These are phyloP conservation scores for Penstemon davidsonii DNA, from an alignment of 257 asterid genomes.

Conservation along the genomic window DNA sequence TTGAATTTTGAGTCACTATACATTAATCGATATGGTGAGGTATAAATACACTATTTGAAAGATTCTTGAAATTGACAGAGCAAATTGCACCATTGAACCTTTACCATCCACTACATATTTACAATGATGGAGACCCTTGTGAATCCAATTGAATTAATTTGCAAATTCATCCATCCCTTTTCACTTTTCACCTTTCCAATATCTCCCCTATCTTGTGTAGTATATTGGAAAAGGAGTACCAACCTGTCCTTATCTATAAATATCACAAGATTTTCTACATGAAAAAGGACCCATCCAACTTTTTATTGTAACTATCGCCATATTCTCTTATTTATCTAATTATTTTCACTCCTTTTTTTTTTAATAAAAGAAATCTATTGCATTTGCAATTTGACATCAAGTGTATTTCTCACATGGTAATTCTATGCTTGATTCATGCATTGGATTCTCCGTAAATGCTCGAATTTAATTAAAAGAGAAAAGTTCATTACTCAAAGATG, in stretches of 20 bases:
- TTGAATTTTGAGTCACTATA: too few species aligned
- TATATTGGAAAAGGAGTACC: neutral
- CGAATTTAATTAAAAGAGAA: too few species aligned
- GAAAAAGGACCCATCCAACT: conserved; percentile 10
- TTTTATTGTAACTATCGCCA: neutral
- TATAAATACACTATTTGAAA: conserved; percentile 1
- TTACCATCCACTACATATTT: neutral
- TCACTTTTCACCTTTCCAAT: conserved; percentile 13
- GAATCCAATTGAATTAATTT: conserved; percentile 2
- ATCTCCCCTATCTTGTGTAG: neutral
- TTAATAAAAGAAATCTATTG: neutral
- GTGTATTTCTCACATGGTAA: neutral
- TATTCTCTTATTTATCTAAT: neutral
- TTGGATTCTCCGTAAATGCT: neutral
- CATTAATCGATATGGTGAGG: too few species aligned
- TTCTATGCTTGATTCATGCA: neutral
- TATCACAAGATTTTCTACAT: neutral
- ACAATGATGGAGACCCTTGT: conserved; percentile 25
- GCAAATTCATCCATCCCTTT: neutral
- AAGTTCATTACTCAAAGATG: too few species aligned
- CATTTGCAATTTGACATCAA: neutral
- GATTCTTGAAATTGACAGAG: conserved; percentile 19
- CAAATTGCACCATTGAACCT: neutral
- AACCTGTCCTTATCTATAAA: conserved; percentile 2
- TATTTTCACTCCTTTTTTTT: neutral